Conservation (phyloP, 2,329 filamentous ascomycete species). For the Fusarium buharicum region DNA sequence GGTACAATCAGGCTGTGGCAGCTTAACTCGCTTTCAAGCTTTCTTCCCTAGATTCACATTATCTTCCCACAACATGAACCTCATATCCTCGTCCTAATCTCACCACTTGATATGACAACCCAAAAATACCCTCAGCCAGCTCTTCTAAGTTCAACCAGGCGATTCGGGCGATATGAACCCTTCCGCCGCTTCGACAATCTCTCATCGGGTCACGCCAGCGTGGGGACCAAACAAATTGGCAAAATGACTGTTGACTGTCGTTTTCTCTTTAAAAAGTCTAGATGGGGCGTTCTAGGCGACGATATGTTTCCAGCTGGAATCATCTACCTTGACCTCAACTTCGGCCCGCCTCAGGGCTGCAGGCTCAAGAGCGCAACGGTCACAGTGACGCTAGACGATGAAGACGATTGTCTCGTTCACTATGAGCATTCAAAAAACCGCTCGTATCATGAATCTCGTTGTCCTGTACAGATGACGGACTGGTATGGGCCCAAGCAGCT, state of each 20-base stretch:
- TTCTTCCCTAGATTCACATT: no score
- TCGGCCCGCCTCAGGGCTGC: background rate
- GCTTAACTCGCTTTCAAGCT: no score
- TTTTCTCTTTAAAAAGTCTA: constrained; percentile 1
- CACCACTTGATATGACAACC: background rate
- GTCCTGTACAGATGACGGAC: background rate
- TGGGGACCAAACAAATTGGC: background rate
- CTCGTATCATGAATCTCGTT: background rate
- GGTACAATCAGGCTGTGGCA: no score
- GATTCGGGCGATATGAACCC: background rate
- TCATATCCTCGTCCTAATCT: no score
- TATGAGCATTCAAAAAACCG: background rate
- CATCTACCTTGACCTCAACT: background rate
- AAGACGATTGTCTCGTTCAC: background rate
- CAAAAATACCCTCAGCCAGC: background rate
- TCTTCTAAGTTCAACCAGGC: background rate
- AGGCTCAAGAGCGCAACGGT: background rate
- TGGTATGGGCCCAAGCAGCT: background rate
- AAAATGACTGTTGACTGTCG: background rate
- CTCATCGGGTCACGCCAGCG: background rate
- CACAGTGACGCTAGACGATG: background rate
- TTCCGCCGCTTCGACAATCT: background rate
- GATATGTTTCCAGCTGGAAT: background rate
- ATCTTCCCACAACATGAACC: no score
- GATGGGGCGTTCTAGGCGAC: background rate